These are phyloP conservation scores for Backusella circina DNA, from an alignment of 192 early-diverging fungal species.

Conservation along the genomic window DNA sequence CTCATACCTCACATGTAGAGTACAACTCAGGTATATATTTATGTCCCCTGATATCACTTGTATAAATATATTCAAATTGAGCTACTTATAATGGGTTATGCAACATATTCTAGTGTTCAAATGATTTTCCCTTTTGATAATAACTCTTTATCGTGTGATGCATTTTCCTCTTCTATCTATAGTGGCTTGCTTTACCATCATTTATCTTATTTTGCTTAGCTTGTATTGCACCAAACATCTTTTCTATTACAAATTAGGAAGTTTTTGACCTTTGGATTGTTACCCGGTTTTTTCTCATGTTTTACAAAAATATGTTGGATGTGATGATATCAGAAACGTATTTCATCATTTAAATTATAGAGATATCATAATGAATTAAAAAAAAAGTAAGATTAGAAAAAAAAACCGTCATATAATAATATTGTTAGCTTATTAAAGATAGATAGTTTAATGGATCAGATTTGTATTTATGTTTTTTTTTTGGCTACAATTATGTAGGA, in stretches of 20 bases:
- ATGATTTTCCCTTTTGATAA: neutral
- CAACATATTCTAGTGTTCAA: neutral
- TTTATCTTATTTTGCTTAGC: neutral
- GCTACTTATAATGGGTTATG: neutral
- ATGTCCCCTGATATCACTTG: neutral
- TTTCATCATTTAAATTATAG: neutral
- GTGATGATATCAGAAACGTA: neutral
- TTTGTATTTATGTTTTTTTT: neutral
- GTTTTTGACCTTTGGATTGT: neutral
- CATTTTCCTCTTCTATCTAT: neutral
- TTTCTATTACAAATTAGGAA: neutral
- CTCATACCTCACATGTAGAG: neutral
- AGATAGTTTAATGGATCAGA: neutral
- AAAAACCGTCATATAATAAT: neutral
- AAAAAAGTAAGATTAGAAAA: neutral
- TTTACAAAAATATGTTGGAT: neutral
- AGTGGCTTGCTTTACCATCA: neutral
- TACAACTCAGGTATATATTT: neutral
- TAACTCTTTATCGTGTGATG: neutral
- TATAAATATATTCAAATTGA: neutral
- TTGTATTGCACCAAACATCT: neutral
- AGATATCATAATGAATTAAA: neutral
- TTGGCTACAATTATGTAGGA: too few relatives aligned
- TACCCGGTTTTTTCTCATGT: neutral
- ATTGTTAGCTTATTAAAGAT: neutral